These are phyloP conservation scores for Aciculosporium take DNA, from an alignment of 2,329 filamentous ascomycete genomes.

Conservation along the genomic window DNA sequence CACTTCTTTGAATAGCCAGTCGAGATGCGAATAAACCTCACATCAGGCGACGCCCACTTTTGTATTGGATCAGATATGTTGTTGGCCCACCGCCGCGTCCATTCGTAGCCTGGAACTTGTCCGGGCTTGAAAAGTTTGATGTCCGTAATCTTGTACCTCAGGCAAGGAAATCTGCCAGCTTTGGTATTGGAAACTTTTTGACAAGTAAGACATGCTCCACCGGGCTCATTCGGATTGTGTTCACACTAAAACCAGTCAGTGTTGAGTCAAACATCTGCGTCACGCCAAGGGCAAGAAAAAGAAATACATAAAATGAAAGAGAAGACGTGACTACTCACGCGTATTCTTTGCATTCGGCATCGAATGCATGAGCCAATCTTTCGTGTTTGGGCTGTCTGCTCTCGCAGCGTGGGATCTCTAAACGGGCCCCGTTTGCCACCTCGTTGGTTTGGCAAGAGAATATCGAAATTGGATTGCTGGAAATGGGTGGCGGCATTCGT, in stretches of 20 bases:
- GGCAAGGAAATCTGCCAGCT: slow-evolving; percentile 39
- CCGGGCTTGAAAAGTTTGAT: slow-evolving; percentile 43
- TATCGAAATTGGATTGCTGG: slow-evolving; percentile 16
- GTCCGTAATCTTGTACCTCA: slow-evolving; percentile 47
- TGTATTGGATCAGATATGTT: slow-evolving; percentile 40
- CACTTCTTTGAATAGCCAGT: slow-evolving; percentile 37
- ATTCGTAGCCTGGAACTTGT: slow-evolving; percentile 43
- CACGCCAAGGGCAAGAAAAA: background rate
- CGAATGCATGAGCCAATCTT: slow-evolving; percentile 45
- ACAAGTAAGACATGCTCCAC: slow-evolving; percentile 38
- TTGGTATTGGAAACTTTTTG: slow-evolving; percentile 35
- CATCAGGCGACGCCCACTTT: slow-evolving; percentile 39
- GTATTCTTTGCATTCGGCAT: slow-evolving; percentile 47
- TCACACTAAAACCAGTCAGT: slow-evolving; percentile 31
- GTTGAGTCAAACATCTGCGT: background rate
- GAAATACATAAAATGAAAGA: background rate
- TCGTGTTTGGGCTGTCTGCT: slow-evolving; percentile 42
- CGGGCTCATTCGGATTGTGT: slow-evolving; percentile 31
- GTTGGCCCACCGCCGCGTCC: slow-evolving; percentile 44
- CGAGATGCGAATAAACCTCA: slow-evolving; percentile 34
- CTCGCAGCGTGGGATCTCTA: slow-evolving; percentile 33
- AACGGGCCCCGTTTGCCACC: slow-evolving; percentile 36
- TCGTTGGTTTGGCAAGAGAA: slow-evolving; percentile 17
- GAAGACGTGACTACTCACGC: slow-evolving; percentile 28
- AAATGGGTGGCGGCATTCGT: background rate